Conservation (phyloP, 192 early-diverging fungal species). For the Rhizophlyctis rosea region DNA sequence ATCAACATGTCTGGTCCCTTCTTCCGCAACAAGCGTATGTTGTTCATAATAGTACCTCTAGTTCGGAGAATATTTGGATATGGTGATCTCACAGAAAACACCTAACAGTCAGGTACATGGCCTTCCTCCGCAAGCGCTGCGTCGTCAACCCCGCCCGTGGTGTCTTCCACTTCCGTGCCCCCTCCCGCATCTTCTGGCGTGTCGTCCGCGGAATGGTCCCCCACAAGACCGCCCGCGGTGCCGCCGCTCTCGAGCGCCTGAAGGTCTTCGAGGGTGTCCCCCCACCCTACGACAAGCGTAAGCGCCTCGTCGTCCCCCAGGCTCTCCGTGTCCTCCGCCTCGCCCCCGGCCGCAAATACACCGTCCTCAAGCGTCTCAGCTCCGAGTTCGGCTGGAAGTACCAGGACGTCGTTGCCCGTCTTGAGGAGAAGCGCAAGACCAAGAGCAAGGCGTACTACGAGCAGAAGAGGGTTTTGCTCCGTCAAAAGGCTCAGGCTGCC, state of each 20-base stretch:
- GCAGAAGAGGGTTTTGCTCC: slow-evolving; percentile 64
- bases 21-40: slow-evolving; percentile 99
- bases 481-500: slow-evolving; percentile 64
- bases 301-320: slow-evolving; percentile 95
- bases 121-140: slow-evolving; percentile 97
- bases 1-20: slow-evolving; percentile 97
- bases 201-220: slow-evolving; percentile 98
- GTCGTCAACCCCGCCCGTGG: slow-evolving; percentile 95
- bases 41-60: too few relatives aligned
- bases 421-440: slow-evolving; percentile 99
- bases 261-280: slow-evolving; percentile 99
- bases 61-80: too few relatives aligned
- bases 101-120: slow-evolving; percentile 83
- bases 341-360: slow-evolving; percentile 97
- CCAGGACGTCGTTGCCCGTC: slow-evolving; percentile 90
- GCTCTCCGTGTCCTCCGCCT: slow-evolving; percentile 97
- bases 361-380: slow-evolving; percentile 88
- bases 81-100: slow-evolving; percentile 2
- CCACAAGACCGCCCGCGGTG: slow-evolving; percentile 98
- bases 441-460: slow-evolving; percentile 89
- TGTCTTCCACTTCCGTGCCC: slow-evolving; percentile 98
- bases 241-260: slow-evolving; percentile 92
- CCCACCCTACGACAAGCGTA: slow-evolving; percentile 92
- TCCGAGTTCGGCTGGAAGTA: slow-evolving; percentile 99
- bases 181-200: slow-evolving; percentile 95